Conservation (phyloP, 768 basidiomycete genomes). For the Macrolepiota dolichaula region DNA sequence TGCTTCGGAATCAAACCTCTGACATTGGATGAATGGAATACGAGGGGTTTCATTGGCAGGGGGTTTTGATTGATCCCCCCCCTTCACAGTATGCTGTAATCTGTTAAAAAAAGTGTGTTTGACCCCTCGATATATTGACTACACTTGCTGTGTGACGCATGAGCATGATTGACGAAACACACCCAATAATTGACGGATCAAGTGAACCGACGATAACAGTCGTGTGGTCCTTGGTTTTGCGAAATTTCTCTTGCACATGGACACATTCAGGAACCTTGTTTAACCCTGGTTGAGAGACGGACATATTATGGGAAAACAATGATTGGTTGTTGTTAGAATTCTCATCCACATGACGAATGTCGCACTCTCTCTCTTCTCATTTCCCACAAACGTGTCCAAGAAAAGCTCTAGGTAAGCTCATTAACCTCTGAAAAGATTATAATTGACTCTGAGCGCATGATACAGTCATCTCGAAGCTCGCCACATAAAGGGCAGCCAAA, state of each 20-base stretch:
- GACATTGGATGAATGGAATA: slow-evolving; percentile 6
- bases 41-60: not conserved
- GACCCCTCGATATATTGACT: too few relatives aligned
- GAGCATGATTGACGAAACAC: too few relatives aligned
- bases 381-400: not conserved
- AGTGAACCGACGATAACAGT: not conserved
- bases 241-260: not conserved
- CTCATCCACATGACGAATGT: not conserved
- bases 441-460: not conserved
- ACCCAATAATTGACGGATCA: too few relatives aligned
- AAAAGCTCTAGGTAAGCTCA: not conserved
- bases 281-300: not conserved
- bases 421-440: not conserved
- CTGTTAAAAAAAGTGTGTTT: too few relatives aligned
- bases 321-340: not conserved
- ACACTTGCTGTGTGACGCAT: too few relatives aligned
- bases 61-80: too few relatives aligned
- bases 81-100: too few relatives aligned
- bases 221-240: not conserved
- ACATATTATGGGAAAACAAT: not conserved
- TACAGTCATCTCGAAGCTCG: not conserved
- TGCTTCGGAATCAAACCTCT: slow-evolving; percentile 2
- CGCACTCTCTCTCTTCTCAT: not conserved
- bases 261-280: not conserved
- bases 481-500: not conserved